Evolutionary conservation across 305 asterid species (phyloP), one percentile per base, ranked within the genome.

Genomic region (Salvia sclarea): DNA sequence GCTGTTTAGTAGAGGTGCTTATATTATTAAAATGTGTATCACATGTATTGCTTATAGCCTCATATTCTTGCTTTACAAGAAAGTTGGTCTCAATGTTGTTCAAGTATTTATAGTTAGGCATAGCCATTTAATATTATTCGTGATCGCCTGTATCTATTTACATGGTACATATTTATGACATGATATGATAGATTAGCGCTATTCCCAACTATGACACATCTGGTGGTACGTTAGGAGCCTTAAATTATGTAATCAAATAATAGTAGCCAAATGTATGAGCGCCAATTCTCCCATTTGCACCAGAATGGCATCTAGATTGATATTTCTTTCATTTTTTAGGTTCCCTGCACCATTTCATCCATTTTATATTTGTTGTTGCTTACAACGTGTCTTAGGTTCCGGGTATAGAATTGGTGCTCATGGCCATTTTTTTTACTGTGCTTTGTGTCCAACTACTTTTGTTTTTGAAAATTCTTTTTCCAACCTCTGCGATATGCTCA

Each of bases 11-110:
- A 18, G 62, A 66, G 16, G 17, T 22, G 47, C 38, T 28, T 47
- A 53, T 47, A 31, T 47, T 57, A 52, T 17, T 20, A n/a, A 50
- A 54, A 64, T 57, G 41, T 66, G 49, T 73, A 31, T 14, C n/a
- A 18, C 41, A n/a, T 52, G 59, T 44, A 40, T 73, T 66, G 57
- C 50, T 66, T 66, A 14, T 33, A 24, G 35, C 35, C 47, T 10
- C 11, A 11, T 24, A 24, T 20, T 47, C 16, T 41, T 56, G 50
- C 45, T 38, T 43, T 5, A 12, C 48, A n/a, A 59, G 44, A 14
- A 67, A 55, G 18, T 52, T 52, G 44, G 48, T 31, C 53, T 41
- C 28, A 21, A 18, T 21, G 38, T 31, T 61, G 59, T 4, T 38
- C 22, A 49, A 40, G 41, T 43, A 1, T 45, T 24, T 38, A 12